phyloP scores from a whole-genome alignment of 164 flowering plant genomes.

The Chimonanthus praecox region DNA sequence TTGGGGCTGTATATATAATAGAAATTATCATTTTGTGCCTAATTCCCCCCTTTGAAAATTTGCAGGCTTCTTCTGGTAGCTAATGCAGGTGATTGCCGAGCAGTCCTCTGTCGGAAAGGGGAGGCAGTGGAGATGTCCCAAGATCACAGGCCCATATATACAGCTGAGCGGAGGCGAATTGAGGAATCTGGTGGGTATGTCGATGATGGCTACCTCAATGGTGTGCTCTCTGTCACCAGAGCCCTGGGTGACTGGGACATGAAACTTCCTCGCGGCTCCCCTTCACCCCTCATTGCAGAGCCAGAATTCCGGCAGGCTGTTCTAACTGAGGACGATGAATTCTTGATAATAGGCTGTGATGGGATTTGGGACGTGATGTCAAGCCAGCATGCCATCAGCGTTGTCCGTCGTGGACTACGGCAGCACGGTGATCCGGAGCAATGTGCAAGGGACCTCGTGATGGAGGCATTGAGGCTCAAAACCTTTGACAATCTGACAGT shows the following conservation, averaged over 20 bases:
- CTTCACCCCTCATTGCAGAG: slow-evolving; percentile 72
- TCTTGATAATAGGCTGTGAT: too few relatives aligned
- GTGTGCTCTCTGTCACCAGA: slow-evolving; percentile 63
- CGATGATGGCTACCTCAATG: slow-evolving; percentile 83
- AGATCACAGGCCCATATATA: slow-evolving; percentile 65
- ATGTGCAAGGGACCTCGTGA: slow-evolving; percentile 14
- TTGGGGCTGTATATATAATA: neutral
- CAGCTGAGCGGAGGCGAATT: slow-evolving; percentile 47
- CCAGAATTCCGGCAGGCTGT: slow-evolving; percentile 54
- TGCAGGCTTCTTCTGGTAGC: slow-evolving; percentile 67
- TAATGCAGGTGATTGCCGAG: slow-evolving; percentile 89
- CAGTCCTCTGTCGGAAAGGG: slow-evolving; percentile 80
- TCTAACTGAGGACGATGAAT: slow-evolving; percentile 28
- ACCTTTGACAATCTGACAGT: slow-evolving; percentile 77
- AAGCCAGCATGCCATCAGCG: slow-evolving; percentile 19
- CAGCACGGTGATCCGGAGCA: slow-evolving; percentile 65
- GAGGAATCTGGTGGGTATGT: slow-evolving; percentile 62
- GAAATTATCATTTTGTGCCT: neutral
- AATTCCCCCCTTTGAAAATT: neutral
- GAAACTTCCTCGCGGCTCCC: slow-evolving; percentile 57
- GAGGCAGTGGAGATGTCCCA: slow-evolving; percentile 73
- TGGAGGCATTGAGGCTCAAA: slow-evolving; percentile 51
- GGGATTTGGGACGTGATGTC: too few relatives aligned
- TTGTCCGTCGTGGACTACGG: slow-evolving; percentile 61
- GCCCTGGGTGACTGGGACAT: slow-evolving; percentile 92